Conservation (phyloP, 2,329 filamentous ascomycete species). For the Aspergillus floridensis region DNA sequence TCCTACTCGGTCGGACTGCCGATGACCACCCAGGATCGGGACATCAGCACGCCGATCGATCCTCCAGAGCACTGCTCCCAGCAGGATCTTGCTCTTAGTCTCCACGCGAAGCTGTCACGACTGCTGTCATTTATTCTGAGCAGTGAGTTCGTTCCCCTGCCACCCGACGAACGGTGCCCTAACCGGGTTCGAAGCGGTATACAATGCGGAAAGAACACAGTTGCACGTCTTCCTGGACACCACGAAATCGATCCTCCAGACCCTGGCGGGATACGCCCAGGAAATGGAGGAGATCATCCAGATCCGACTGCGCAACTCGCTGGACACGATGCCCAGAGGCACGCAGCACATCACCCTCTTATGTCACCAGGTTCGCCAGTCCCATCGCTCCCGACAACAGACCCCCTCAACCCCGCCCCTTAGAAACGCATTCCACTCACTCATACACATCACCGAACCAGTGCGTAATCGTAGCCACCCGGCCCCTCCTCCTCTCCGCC, state of each 20-base stretch:
- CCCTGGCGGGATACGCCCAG: slow-evolving; percentile 37
- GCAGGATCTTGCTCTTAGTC: too few species aligned
- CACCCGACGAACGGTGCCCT: too few species aligned
- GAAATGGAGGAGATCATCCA: slow-evolving; percentile 40
- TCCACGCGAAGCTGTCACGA: too few species aligned
- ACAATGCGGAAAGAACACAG: too few species aligned
- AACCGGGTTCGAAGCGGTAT: too few species aligned
- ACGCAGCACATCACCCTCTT: slow-evolving; percentile 39
- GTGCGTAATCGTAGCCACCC: slow-evolving; percentile 6
- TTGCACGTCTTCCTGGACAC: too few species aligned
- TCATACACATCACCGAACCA: not conserved
- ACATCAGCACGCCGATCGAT: slow-evolving; percentile 37
- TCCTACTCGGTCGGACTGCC: slow-evolving; percentile 41
- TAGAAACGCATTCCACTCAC: too few species aligned
- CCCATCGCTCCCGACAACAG: not conserved
- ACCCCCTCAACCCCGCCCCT: too few species aligned
- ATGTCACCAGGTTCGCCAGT: slow-evolving; percentile 38
- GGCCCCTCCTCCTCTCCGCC: slow-evolving; percentile 4
- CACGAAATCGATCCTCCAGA: slow-evolving; percentile 29
- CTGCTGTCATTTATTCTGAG: too few species aligned
- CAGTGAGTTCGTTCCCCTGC: too few species aligned
- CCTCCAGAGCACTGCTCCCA: slow-evolving; percentile 23
- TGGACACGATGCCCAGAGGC: slow-evolving; percentile 36
- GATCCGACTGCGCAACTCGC: slow-evolving; percentile 29
- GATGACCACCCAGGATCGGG: slow-evolving; percentile 37